A percentile compares a stretch with the other conserved stretches of the same genome.
These are phyloP conservation scores for Tetraselmis chui DNA, from an alignment of 139 green algal genomes.

Conservation along the genomic window DNA sequence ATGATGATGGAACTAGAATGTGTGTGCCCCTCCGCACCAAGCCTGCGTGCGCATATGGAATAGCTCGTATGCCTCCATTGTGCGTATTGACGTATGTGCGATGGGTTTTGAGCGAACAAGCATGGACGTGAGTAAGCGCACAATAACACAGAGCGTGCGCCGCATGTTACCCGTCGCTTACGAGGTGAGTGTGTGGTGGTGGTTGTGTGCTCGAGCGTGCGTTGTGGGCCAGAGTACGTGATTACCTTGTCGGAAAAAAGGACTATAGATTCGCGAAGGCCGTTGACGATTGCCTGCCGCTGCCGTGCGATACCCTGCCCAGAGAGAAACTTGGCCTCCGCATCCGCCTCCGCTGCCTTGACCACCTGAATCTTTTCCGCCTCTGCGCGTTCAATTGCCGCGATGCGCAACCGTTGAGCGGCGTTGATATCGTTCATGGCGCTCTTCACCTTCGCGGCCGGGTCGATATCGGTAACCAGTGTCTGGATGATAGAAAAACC, in stretches of 20 bases:
- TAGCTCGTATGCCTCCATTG: too few species aligned
- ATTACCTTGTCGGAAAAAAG: slow-evolving; percentile 68
- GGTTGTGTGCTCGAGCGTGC: slow-evolving; percentile 90
- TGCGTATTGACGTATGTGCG: too few species aligned
- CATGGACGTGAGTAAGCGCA: too few species aligned
- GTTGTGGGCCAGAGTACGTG: slow-evolving; percentile 81
- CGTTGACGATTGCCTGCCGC: slow-evolving; percentile 80
- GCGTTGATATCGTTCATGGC: slow-evolving; percentile 91
- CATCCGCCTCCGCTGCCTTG: slow-evolving; percentile 89
- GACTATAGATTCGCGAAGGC: slow-evolving; percentile 79
- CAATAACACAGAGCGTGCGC: slow-evolving; percentile 50
- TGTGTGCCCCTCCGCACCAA: too few species aligned
- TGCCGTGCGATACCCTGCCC: slow-evolving; percentile 57
- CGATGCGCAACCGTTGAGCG: slow-evolving; percentile 54
- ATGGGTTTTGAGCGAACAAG: too few species aligned
- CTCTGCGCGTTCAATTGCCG: slow-evolving; percentile 68
- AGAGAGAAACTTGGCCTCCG: slow-evolving; percentile 88
- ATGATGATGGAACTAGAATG: too few species aligned
- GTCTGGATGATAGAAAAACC: slow-evolving; percentile 84
- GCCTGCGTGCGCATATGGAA: too few species aligned
- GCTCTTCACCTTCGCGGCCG: slow-evolving; percentile 51
- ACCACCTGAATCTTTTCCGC: slow-evolving; percentile 75
- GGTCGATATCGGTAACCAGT: slow-evolving; percentile 81
- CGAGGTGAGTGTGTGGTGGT: slow-evolving; percentile 40
- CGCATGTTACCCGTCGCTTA: slow-evolving; percentile 71